Evolutionary conservation across 345 rosid species (phyloP), one percentile per base, ranked within the genome.

Genomic region (Odontarrhena argentea): DNA sequence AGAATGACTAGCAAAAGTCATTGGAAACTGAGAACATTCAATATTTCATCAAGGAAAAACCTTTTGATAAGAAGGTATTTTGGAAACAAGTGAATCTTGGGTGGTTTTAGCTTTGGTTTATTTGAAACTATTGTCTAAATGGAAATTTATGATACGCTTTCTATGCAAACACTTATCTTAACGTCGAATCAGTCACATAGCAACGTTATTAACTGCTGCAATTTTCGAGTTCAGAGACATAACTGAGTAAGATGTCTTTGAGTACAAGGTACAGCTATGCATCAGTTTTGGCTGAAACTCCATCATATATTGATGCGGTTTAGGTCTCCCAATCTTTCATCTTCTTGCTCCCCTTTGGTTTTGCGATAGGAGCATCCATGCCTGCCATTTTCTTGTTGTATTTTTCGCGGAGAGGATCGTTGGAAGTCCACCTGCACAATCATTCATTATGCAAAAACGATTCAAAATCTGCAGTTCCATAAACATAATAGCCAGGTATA

Each of bases 281-380:
- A 41, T 56, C 32, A 12, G 50, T 71, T 63, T 54, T 38, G 18
- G 38, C 22, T 44, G 8, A 13, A 63, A 36, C 4, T 11, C 53
- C 9, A 65, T 38, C 60, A 50, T 14, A 65, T 51, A 55, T 43
- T 13, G 47, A 8, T 43, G 61, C 37, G 25, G 66, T 37, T 70
- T 59, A 75, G 25, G 58, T 65, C 60, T 79, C 85, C 90, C 90
- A 85, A 60, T 83, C 90, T 77, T 87, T 87, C 80, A 87, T 72
- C 80, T 84, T 88, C 85, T 83, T 88, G 81, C 83, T 88, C 69
- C 92, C 96, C 74, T 76, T 83, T 42, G 89, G 96, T 83, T 82
- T 88, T 7, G 66, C 78, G 18, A 88, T 81, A 3, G 86, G 78
- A 12, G 75, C 81, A 70, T 81, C 81, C 85, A 88, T 71, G 11